These are phyloP conservation scores for Clonostachys rhizophaga DNA, from an alignment of 2,329 filamentous ascomycete genomes.

Conservation along the genomic window DNA sequence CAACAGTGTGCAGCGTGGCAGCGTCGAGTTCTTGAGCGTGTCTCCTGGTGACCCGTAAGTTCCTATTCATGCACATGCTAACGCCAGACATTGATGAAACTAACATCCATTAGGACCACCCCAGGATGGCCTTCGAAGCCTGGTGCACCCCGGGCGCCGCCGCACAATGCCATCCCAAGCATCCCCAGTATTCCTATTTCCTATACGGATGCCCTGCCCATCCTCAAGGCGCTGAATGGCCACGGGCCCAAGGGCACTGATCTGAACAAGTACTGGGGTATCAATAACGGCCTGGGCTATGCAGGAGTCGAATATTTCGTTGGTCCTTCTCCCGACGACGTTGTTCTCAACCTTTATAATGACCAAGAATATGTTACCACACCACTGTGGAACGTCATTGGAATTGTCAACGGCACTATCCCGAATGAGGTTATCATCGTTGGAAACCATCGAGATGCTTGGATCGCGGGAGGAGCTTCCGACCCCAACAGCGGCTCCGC, in stretches of 20 bases:
- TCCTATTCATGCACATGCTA: background rate
- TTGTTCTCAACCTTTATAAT: constrained; percentile 71
- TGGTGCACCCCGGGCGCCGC: constrained; percentile 71
- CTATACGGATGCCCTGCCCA: constrained; percentile 77
- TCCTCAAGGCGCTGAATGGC: constrained; percentile 87
- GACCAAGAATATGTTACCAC: constrained; percentile 79
- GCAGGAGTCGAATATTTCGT: constrained; percentile 83
- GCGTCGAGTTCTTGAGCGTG: constrained; percentile 73
- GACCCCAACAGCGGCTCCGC: constrained; percentile 83
- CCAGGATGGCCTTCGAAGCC: constrained; percentile 92
- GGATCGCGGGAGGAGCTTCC: constrained; percentile 79
- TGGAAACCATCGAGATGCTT: constrained; percentile 90
- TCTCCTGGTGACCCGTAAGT: constrained; percentile 63
- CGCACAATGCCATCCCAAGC: constrained; percentile 65
- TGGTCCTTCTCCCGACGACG: constrained; percentile 69
- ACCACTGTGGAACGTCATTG: constrained; percentile 87
- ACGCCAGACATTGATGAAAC: background rate
- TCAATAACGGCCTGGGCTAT: constrained; percentile 67
- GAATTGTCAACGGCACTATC: constrained; percentile 83
- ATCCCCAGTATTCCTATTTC: constrained; percentile 93
- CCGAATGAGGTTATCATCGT: constrained; percentile 82
- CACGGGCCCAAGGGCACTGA: constrained; percentile 74
- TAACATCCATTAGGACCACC: constrained; percentile 54
- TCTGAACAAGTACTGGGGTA: constrained; percentile 67
- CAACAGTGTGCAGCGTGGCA: constrained; percentile 86